A percentile compares a stretch with the other conserved stretches of the same genome.
Conservation (phyloP, 2,329 filamentous ascomycete genomes). For the Aspergillus proliferans region DNA sequence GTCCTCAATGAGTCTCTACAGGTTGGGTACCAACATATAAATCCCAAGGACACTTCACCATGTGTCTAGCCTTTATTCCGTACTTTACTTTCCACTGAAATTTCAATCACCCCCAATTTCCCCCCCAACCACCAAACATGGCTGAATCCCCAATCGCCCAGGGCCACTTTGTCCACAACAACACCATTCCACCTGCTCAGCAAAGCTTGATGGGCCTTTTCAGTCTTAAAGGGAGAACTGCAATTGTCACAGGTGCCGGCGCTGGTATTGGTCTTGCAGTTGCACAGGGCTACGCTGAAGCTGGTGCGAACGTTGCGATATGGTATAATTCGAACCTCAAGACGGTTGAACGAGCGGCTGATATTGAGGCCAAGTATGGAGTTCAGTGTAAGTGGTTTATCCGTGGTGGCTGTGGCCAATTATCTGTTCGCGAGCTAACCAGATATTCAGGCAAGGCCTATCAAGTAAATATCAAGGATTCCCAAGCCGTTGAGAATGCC, state of each 20-base stretch:
- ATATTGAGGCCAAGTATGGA: conserved; percentile 59
- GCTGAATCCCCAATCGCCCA: too few relatives aligned
- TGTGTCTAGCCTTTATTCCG: too few relatives aligned
- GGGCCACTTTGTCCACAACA: conserved; percentile 52
- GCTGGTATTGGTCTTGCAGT: conserved; percentile 63
- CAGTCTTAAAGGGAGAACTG: conserved; percentile 63
- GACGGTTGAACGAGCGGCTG: conserved; percentile 55
- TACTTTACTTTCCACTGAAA: too few relatives aligned
- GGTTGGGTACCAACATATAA: too few relatives aligned
- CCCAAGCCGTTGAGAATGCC: conserved; percentile 35
- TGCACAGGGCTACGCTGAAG: conserved; percentile 60
- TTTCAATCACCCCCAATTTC: too few relatives aligned
- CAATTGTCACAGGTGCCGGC: conserved; percentile 63
- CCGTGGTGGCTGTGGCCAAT: too few relatives aligned
- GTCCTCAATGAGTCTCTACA: too few relatives aligned
- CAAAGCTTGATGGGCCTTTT: conserved; percentile 58
- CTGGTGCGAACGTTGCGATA: conserved; percentile 66
- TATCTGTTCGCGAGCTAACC: neutral
- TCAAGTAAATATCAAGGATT: conserved; percentile 42
- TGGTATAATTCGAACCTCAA: conserved; percentile 67
- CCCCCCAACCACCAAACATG: too few relatives aligned
- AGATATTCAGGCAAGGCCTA: conserved; percentile 42
- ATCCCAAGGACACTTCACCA: too few relatives aligned
- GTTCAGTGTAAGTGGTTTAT: conserved; percentile 47
- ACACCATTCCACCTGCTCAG: conserved; percentile 42